Conservation (phyloP, 2,329 filamentous ascomycete species). For the Phaeophleospora eucalypticola region DNA sequence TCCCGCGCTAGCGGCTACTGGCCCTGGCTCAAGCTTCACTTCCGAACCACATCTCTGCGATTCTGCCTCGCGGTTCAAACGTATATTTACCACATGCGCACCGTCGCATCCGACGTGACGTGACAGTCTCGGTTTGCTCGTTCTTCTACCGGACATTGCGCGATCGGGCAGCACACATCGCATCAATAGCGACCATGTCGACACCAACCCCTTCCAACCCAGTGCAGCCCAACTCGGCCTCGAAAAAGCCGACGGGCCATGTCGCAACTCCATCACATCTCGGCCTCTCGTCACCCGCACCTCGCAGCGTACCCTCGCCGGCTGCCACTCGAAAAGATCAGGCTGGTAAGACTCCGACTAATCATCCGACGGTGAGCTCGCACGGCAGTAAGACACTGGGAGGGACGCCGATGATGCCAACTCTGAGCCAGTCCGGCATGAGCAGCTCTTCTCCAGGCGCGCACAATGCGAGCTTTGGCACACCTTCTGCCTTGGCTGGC, state of each 20-base stretch:
- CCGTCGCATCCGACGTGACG: not conserved
- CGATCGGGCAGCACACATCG: no score
- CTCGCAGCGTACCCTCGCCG: conserved; percentile 28
- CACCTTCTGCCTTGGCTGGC: conserved; percentile 22
- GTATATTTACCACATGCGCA: not conserved
- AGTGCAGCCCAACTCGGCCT: conserved; percentile 25
- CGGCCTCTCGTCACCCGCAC: conserved; percentile 40
- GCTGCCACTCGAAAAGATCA: conserved; percentile 27
- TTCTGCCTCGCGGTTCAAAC: not conserved
- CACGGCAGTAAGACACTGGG: conserved; percentile 30
- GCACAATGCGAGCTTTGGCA: conserved; percentile 26
- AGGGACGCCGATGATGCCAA: conserved; percentile 32
- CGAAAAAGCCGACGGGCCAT: conserved; percentile 27
- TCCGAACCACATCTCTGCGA: not conserved
- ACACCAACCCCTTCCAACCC: conserved; percentile 24
- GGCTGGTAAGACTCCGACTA: conserved; percentile 38
- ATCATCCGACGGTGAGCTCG: conserved; percentile 27
- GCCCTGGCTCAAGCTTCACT: not conserved
- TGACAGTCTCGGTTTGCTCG: not conserved
- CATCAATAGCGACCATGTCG: conserved; percentile 17
- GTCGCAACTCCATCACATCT: conserved; percentile 37
- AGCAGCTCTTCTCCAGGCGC: conserved; percentile 23
- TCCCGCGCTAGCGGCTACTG: not conserved
- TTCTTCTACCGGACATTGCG: not conserved
- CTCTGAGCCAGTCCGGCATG: conserved; percentile 29